A percentile compares a stretch with the other conserved stretches of the same genome.
Evolutionary conservation across 306 rosid species (phyloP).

Genomic region (Cyclanthera cordifolia): DNA sequence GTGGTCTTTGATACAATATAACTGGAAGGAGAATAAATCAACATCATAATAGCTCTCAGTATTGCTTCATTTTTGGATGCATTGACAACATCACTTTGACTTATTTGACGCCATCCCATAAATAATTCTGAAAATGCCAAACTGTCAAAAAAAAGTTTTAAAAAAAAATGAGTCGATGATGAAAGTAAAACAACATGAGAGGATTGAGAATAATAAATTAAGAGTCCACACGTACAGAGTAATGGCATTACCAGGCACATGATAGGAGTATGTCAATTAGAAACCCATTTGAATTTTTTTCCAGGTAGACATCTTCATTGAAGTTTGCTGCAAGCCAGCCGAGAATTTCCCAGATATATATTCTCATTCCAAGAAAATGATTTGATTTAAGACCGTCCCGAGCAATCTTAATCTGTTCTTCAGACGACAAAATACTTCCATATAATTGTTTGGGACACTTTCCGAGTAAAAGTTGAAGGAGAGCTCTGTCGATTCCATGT

Average conservation of each 20-base stretch:
- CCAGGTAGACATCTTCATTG: constrained; percentile 42
- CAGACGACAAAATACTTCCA: constrained; percentile 31
- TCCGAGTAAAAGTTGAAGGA: constrained; percentile 56
- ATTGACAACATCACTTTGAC: constrained; percentile 34
- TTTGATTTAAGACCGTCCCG: constrained; percentile 37
- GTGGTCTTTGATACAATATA: constrained; percentile 48
- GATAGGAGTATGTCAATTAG: constrained; percentile 41
- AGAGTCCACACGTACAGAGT: neutral
- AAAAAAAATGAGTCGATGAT: neutral
- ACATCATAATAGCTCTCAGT: constrained; percentile 65
- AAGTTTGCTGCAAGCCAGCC: constrained; percentile 67
- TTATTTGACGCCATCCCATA: constrained; percentile 37
- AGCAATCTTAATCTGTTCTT: constrained; percentile 42
- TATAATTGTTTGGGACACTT: constrained; percentile 28
- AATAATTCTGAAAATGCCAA: constrained; percentile 41
- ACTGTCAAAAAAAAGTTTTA: constrained; percentile 28
- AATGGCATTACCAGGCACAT: constrained; percentile 58
- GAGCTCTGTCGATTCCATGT: constrained; percentile 50
- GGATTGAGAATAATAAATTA: constrained; percentile 9
- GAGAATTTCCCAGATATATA: constrained; percentile 70
- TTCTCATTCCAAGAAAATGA: constrained; percentile 39
- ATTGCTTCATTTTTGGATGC: constrained; percentile 48
- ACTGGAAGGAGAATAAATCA: constrained; percentile 73
- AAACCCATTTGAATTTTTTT: constrained; percentile 24
- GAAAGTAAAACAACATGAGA: constrained; percentile 2